Evolutionary conservation across 2,329 filamentous ascomycete genomes (phyloP).

Genomic region (Aspergillus amoenus): DNA sequence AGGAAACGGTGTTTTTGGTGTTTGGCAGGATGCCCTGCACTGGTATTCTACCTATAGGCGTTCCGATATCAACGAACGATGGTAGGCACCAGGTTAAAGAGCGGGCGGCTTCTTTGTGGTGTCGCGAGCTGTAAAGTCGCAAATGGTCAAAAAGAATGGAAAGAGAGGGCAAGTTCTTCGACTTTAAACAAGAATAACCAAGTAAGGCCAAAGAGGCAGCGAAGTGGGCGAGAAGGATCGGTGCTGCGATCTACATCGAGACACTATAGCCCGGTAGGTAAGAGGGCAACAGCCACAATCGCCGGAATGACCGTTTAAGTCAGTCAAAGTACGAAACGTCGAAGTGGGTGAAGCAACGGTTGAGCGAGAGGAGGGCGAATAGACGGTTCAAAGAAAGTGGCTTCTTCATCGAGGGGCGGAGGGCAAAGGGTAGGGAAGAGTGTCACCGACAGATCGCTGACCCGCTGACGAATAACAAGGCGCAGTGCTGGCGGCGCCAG

Average conservation of each 20-base stretch:
- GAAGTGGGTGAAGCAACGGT: slow-evolving; percentile 2
- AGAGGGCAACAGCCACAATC: slow-evolving; percentile 10
- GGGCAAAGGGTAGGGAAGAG: slow-evolving; percentile 10
- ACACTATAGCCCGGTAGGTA: neutral
- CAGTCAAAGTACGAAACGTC: slow-evolving; percentile 3
- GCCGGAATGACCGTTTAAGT: neutral
- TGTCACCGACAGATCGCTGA: slow-evolving; percentile 14
- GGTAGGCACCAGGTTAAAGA: neutral
- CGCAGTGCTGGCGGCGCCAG: slow-evolving; percentile 9
- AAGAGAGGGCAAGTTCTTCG: neutral
- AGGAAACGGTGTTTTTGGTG: neutral
- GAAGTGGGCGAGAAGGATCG: neutral
- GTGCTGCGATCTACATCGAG: slow-evolving; percentile 3
- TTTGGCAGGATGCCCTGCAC: neutral
- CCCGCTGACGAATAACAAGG: slow-evolving; percentile 21
- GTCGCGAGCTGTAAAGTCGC: neutral
- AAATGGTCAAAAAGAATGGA: neutral
- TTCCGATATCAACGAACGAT: neutral
- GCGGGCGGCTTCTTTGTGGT: neutral
- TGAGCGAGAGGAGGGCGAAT: neutral
- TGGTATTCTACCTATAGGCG: neutral
- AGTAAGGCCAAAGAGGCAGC: neutral
- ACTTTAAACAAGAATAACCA: neutral
- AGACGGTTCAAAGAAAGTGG: neutral
- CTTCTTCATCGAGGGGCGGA: slow-evolving; percentile 10